Evolutionary conservation across 441 rosid genomes (phyloP).

Genomic region (Syzygium malaccense): DNA sequence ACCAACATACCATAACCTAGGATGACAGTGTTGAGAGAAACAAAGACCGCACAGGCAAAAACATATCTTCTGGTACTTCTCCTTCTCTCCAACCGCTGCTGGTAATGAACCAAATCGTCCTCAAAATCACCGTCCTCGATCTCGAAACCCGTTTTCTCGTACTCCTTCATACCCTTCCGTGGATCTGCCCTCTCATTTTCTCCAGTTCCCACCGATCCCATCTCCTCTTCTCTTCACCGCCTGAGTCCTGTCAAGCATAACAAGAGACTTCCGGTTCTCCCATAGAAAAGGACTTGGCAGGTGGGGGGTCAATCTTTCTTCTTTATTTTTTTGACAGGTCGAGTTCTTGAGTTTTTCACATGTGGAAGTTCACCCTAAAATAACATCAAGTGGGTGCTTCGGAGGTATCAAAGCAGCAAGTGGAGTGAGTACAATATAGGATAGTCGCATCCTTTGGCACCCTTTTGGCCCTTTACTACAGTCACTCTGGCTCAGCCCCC

Average conservation of each 20-base stretch:
- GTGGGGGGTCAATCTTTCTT: background rate
- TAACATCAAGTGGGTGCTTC: background rate
- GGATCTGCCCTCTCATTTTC: constrained; percentile 41
- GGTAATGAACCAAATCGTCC: constrained; percentile 18
- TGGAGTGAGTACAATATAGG: background rate
- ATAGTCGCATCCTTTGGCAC: background rate
- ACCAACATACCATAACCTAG: constrained; percentile 68
- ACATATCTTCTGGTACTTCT: constrained; percentile 52
- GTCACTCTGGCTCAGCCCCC: background rate
- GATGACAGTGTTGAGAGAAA: constrained; percentile 79
- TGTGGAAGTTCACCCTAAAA: background rate
- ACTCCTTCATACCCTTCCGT: constrained; percentile 40
- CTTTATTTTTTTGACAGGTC: background rate
- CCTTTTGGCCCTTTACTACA: background rate
- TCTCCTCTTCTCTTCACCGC: constrained; percentile 1
- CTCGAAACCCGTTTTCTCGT: constrained; percentile 62
- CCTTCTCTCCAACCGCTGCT: constrained; percentile 25
- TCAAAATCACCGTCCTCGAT: constrained; percentile 14
- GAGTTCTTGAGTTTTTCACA: background rate
- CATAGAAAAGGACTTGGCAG: constrained; percentile 9
- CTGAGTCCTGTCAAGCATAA: background rate
- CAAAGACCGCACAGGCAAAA: constrained; percentile 68
- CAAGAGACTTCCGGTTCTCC: background rate
- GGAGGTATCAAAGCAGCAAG: background rate
- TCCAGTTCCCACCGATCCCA: constrained; percentile 42